A percentile compares a stretch with the other conserved stretches of the same genome.
Evolutionary conservation across 352 stramenopile species (phyloP).

Genomic region (Globisporangium takayamanum): DNA sequence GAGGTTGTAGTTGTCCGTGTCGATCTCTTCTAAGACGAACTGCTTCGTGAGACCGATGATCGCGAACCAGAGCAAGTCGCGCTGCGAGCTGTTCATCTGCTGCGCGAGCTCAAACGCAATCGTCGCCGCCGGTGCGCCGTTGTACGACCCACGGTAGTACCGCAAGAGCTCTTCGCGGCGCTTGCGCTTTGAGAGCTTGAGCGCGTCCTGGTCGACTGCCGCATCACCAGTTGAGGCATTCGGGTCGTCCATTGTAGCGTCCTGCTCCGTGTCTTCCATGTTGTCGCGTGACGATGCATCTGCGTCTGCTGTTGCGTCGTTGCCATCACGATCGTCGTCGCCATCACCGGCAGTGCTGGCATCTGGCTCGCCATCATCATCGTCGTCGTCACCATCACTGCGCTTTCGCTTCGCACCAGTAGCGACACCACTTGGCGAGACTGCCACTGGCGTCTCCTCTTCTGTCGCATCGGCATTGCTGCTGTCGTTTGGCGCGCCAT

Average conservation of each 20-base stretch:
- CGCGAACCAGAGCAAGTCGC: conserved; percentile 95
- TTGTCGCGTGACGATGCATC: neutral
- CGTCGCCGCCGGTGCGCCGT: conserved; percentile 59
- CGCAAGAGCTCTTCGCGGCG: conserved; percentile 75
- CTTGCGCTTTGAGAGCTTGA: conserved; percentile 40
- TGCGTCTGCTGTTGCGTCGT: conserved; percentile 5
- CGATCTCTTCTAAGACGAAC: conserved; percentile 91
- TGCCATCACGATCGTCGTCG: conserved; percentile 14
- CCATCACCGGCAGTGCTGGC: conserved; percentile 23
- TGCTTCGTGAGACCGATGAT: conserved; percentile 96
- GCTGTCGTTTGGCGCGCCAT: conserved; percentile 1
- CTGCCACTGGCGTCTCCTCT: conserved; percentile 13
- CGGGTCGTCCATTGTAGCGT: conserved; percentile 6
- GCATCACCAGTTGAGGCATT: conserved; percentile 9
- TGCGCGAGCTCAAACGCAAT: conserved; percentile 81
- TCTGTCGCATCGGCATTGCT: conserved; percentile 12
- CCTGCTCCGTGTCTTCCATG: neutral
- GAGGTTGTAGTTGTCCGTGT: conserved; percentile 90
- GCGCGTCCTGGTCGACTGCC: conserved; percentile 15
- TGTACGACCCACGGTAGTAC: conserved; percentile 94
- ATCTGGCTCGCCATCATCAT: conserved; percentile 16
- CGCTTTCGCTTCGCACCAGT: conserved; percentile 23
- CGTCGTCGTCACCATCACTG: conserved; percentile 27
- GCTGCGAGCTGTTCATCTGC: conserved; percentile 77
- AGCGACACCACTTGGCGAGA: conserved; percentile 1